phyloP scores from a whole-genome alignment of 176 grass and related monocot species.

The Bonia amplexicaulis region DNA sequence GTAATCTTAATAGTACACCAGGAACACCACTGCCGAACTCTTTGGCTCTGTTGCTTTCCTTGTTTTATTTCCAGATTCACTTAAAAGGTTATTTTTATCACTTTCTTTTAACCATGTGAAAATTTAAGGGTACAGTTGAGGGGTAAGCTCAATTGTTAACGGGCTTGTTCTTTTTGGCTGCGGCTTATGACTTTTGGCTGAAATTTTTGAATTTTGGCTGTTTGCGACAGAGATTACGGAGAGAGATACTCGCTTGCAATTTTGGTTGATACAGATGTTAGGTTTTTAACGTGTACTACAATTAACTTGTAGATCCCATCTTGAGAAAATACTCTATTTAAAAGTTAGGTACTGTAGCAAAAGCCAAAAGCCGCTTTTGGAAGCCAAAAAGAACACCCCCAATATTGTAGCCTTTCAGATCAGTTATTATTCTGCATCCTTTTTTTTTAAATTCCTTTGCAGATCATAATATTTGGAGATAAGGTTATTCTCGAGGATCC shows the following conservation, averaged over 20 bases:
- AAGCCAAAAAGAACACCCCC: too few species aligned
- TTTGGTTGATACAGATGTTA: too few species aligned
- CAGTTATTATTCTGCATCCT: constrained; percentile 17
- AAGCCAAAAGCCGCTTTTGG: too few species aligned
- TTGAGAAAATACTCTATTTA: too few species aligned
- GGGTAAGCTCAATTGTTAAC: constrained; percentile 4
- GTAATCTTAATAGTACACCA: not conserved
- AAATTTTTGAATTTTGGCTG: too few species aligned
- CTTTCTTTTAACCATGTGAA: not conserved
- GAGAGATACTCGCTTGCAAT: too few species aligned
- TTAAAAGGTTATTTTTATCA: not conserved
- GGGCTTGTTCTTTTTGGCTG: too few species aligned
- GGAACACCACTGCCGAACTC: not conserved
- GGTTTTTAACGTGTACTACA: too few species aligned
- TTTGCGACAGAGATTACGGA: too few species aligned
- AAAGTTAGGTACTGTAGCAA: too few species aligned
- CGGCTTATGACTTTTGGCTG: too few species aligned
- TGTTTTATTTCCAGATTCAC: not conserved
- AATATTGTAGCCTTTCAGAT: constrained; percentile 5
- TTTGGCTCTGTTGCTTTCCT: not conserved
- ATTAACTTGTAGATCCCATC: too few species aligned
- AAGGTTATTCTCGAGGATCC: constrained; percentile 89
- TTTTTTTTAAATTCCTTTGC: constrained; percentile 29
- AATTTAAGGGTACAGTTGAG: not conserved
- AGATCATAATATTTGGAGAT: constrained; percentile 95